These are phyloP conservation scores for Tylopilus sp. DNA, from an alignment of 768 basidiomycete species.

Conservation along the genomic window DNA sequence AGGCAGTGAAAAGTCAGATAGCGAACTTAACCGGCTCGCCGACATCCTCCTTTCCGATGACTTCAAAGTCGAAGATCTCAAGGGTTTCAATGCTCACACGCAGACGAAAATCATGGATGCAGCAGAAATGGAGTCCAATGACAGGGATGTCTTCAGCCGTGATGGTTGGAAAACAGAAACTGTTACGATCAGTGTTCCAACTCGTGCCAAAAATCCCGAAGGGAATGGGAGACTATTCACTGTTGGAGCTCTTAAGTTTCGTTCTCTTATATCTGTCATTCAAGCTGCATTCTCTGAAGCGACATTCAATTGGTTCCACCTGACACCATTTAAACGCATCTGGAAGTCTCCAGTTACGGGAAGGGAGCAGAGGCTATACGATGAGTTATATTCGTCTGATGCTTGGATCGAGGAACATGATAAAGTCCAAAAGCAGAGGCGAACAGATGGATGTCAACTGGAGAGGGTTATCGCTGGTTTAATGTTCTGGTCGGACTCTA, in stretches of 20 bases:
- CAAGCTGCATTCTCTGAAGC: conserved; percentile 3
- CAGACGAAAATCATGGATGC: neutral
- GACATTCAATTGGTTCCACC: conserved; percentile 16
- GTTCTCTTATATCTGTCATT: neutral
- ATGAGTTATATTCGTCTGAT: conserved; percentile 24
- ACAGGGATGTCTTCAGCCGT: no score
- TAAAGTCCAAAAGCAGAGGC: conserved; percentile 16
- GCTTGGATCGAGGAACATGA: conserved; percentile 20
- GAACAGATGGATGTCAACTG: conserved; percentile 11
- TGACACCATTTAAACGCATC: conserved; percentile 23
- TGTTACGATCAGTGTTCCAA: no score
- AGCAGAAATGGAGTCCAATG: neutral
- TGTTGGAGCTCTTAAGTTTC: no score
- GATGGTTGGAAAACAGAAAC: neutral
- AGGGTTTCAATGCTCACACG: neutral
- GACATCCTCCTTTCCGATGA: neutral
- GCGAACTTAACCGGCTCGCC: neutral
- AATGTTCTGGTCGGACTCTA: neutral
- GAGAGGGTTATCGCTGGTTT: neutral
- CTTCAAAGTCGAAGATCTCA: neutral
- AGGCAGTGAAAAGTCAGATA: neutral
- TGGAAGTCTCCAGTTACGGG: conserved; percentile 11
- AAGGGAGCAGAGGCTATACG: conserved; percentile 12
- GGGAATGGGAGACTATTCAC: no score
- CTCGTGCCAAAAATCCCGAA: no score